Evolutionary conservation across 139 green algal species (phyloP), one percentile per base, ranked within the genome.

Genomic region (Chlorella sp.): DNA sequence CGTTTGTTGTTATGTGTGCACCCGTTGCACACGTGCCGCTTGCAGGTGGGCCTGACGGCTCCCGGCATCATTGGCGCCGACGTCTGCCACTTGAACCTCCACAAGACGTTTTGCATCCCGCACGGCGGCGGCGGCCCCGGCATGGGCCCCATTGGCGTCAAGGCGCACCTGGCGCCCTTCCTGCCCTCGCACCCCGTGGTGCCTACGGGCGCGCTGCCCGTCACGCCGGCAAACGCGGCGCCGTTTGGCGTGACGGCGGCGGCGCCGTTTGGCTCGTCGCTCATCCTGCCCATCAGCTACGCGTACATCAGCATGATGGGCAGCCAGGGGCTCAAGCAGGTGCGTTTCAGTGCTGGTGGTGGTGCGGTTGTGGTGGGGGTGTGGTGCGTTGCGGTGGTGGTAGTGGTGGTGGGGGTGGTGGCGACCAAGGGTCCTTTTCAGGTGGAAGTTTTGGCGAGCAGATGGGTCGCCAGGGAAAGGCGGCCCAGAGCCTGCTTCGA

Each of bases 81-180:
- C 77, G 96, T 99, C 74, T 99, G 96, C 86, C 96, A 99, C 82
- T 81, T 99, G 14, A 99, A 99, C 86, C 86, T 99, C 73, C 96
- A 99, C 92, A 99, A 99, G 89, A 99, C 96, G 60, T 99, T 99
- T 88, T 99, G 95, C 90, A 99, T 99, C 86, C 96, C 96, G 29
- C 96, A 99, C 85, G 96, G 95, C 34, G 95, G 95, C 34, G 80
- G 79, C 77, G 83, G 93, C 74, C 91, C 91, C 23, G 91, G 90
- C 73, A 94, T 94, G 89, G 90, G 91, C 42, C 91, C 90, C 77
- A 96, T 97, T 67, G 91, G 91, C 36, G 86, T 99, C 29, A 98
- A 98, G 91, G 86, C 82, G 14, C 95, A 99, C 88, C 87, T 99
- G 49, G 92, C 93, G 1, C 95, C 93, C 71, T 98, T 96, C 93